phyloP scores from a whole-genome alignment of 2,329 filamentous ascomycete genomes.

The Claviceps fusiformis region DNA sequence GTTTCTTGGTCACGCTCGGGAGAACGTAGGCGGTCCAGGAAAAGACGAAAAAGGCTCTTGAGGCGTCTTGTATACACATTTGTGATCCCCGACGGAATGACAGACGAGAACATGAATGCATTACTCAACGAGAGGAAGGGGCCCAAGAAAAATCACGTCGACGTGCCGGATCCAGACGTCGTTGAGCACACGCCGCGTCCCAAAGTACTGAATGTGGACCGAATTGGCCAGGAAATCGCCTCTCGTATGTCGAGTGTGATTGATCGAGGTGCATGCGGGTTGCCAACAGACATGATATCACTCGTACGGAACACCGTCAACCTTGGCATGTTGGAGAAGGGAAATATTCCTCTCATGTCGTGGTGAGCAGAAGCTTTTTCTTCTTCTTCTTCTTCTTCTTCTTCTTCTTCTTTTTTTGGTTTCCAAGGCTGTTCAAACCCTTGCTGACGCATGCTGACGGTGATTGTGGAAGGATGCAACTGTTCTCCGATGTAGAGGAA shows the following conservation, averaged over 20 bases:
- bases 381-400: too few species aligned
- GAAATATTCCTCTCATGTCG: conserved; percentile 17
- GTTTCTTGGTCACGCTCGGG: conserved; percentile 14
- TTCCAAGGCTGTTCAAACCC: too few species aligned
- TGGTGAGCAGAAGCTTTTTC: conserved; percentile 15
- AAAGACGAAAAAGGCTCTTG: conserved; percentile 15
- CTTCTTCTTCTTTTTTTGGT: too few species aligned
- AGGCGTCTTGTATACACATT: conserved; percentile 18
- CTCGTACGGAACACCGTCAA: conserved; percentile 15
- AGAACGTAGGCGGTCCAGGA: conserved; percentile 15
- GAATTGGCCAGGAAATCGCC: conserved; percentile 11
- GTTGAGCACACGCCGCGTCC: conserved; percentile 1
- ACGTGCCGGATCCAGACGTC: neutral
- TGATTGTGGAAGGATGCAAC: conserved; percentile 13
- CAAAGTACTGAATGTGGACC: conserved; percentile 12
- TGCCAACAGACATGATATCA: conserved; percentile 15
- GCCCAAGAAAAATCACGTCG: neutral
- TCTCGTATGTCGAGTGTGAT: conserved; percentile 9
- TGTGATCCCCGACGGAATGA: conserved; percentile 23
- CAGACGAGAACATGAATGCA: conserved; percentile 13
- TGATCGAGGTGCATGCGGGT: conserved; percentile 9
- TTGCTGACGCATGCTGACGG: neutral
- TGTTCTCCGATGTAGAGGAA: conserved; percentile 5
- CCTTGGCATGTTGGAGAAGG: conserved; percentile 12
- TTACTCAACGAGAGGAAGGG: conserved; percentile 2